Evolutionary conservation across 805 yeast species (phyloP).

Genomic region (Pichia ethanolica): DNA sequence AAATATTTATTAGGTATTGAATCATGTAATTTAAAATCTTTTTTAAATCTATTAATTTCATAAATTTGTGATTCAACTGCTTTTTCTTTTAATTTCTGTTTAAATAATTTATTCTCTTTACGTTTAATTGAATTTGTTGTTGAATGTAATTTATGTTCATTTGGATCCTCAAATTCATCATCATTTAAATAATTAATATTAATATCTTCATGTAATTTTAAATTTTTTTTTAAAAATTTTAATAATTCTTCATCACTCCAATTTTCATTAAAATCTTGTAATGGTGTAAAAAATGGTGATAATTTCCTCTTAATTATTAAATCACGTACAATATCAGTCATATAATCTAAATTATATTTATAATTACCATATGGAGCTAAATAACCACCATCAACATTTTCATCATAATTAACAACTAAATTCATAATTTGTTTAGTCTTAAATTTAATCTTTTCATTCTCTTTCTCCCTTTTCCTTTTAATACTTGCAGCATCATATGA

Average conservation of each 20-base stretch:
- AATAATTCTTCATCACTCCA: conserved; percentile 71
- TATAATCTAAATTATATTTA: conserved; percentile 66
- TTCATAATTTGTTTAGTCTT: conserved; percentile 50
- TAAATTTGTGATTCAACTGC: conserved; percentile 30
- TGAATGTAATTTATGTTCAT: conserved; percentile 50
- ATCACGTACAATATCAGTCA: conserved; percentile 62
- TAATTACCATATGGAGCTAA: conserved; percentile 90
- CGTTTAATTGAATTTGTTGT: conserved; percentile 39
- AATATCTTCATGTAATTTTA: conserved; percentile 50
- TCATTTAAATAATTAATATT: conserved; percentile 38
- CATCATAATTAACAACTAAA: conserved; percentile 52
- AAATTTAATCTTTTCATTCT: conserved; percentile 47
- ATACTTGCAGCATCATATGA: not conserved
- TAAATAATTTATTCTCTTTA: conserved; percentile 40
- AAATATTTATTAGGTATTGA: conserved; percentile 23
- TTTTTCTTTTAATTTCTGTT: conserved; percentile 33
- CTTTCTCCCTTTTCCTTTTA: conserved; percentile 31
- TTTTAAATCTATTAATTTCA: conserved; percentile 27
- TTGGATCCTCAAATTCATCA: conserved; percentile 51
- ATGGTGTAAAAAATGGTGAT: conserved; percentile 88
- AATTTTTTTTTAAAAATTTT: conserved; percentile 35
- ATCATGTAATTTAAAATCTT: conserved; percentile 22
- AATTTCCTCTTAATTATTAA: conserved; percentile 61
- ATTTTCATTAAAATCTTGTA: conserved; percentile 64
- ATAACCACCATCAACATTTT: conserved; percentile 89